Evolutionary conservation across 139 green algal genomes (phyloP), one percentile per base, ranked within the genome.

Genomic region (Chlorella vulgaris): DNA sequence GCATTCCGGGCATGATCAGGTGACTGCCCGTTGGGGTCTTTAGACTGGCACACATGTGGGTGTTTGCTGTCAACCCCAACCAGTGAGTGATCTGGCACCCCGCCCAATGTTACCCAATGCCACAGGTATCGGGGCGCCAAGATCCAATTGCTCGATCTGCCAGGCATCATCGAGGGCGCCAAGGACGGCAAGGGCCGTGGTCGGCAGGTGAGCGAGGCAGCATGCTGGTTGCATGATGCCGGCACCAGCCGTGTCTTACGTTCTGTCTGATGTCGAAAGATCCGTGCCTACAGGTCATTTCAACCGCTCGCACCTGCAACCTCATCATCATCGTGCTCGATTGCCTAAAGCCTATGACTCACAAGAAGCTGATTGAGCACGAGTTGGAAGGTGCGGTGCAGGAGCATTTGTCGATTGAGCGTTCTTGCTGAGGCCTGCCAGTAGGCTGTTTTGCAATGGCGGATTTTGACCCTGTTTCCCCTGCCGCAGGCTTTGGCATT

Each of bases 251-350:
- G n/a, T n/a, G n/a, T n/a, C n/a, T n/a, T n/a, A n/a, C n/a, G n/a
- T n/a, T n/a, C n/a, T n/a, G n/a, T n/a, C n/a, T n/a, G n/a, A n/a
- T n/a, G n/a, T n/a, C n/a, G n/a, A n/a, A n/a, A n/a, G n/a, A n/a
- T n/a, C n/a, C n/a, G 4, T 21, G 28, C 10, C 10, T 83, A 6
- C 91, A 96, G 88, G 96, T 99, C 84, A 99, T 99, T 79, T 92
- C 90, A 60, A 98, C 96, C 1, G 96, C 96, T 2, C 91, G 96
- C 42, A 99, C 96, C 24, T 99, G 96, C 89, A 96, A 97, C 90
- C 91, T 98, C 63, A 99, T 99, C 84, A 85, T 99, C 35, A 98
- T 99, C 69, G 93, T 99, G 65, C 90, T 99, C 55, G 97, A 99
- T 85, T 98, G 91, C 78, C 86, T 99, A 10, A 99, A 99, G 68